Evolutionary conservation across 371 early-diverging fungal genomes (phyloP).

Genomic region (Synchytrium microbalum): DNA sequence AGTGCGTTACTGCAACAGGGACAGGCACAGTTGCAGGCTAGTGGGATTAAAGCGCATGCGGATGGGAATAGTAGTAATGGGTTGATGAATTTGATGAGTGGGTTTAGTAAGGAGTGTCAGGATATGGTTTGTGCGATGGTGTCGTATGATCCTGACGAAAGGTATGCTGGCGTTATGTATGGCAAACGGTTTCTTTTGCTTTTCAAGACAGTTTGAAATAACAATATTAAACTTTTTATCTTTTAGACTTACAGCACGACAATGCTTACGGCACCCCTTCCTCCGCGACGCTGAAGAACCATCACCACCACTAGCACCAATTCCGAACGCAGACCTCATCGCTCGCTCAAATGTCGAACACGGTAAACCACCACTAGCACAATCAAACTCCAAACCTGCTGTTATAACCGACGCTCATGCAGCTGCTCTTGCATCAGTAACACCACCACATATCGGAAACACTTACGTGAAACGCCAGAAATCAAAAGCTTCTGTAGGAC

Average conservation of each 20-base stretch:
- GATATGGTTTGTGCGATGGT: slow-evolving; percentile 34
- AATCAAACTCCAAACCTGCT: background rate
- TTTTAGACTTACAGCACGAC: background rate
- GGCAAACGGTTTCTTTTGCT: background rate
- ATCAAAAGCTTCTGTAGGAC: background rate
- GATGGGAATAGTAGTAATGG: slow-evolving; percentile 38
- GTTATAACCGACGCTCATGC: background rate
- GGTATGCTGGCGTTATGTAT: slow-evolving; percentile 14
- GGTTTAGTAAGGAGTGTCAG: slow-evolving; percentile 25
- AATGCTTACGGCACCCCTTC: background rate
- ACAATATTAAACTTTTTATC: background rate
- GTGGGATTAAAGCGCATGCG: slow-evolving; percentile 34
- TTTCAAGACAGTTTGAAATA: background rate
- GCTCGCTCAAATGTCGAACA: background rate
- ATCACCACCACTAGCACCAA: background rate
- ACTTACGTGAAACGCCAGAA: background rate
- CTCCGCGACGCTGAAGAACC: background rate
- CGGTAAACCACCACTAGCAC: background rate
- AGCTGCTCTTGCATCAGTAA: background rate
- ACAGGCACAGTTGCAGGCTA: slow-evolving; percentile 22
- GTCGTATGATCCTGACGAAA: slow-evolving; percentile 39
- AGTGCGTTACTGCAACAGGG: slow-evolving; percentile 15
- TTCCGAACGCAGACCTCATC: background rate
- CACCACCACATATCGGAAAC: background rate
- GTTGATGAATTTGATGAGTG: slow-evolving; percentile 30